Conservation (phyloP, 106 monocot genomes). For the Dioscorea alata region DNA sequence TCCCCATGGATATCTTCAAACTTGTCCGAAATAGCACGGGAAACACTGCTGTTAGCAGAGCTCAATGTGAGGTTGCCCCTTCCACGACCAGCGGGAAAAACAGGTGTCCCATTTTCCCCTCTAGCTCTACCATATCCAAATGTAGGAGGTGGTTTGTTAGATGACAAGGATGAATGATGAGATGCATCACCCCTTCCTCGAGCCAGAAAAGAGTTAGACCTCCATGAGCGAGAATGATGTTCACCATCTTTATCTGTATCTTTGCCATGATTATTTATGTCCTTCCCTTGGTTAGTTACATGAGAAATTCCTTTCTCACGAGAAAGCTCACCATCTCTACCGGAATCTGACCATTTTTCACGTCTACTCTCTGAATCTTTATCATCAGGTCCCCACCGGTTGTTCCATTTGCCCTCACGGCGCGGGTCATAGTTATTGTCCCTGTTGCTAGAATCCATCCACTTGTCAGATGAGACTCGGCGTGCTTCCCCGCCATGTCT, state of each 20-base stretch:
- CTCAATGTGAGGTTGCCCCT: slow-evolving; percentile 24
- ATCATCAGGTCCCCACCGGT: slow-evolving; percentile 88
- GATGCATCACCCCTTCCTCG: slow-evolving; percentile 61
- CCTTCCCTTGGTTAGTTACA: slow-evolving; percentile 31
- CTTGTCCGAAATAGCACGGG: slow-evolving; percentile 34
- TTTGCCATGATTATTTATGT: slow-evolving; percentile 40
- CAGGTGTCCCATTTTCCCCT: slow-evolving; percentile 46
- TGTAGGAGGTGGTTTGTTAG: slow-evolving; percentile 30
- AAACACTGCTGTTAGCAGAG: slow-evolving; percentile 14
- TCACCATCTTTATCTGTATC: slow-evolving; percentile 76
- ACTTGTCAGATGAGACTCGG: slow-evolving; percentile 43
- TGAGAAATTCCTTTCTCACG: slow-evolving; percentile 40
- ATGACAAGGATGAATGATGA: slow-evolving; percentile 22
- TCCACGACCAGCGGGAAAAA: slow-evolving; percentile 41
- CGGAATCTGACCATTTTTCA: slow-evolving; percentile 63
- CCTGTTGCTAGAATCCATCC: slow-evolving; percentile 50
- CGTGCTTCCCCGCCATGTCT: slow-evolving; percentile 42
- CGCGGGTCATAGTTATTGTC: slow-evolving; percentile 62
- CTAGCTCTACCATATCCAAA: slow-evolving; percentile 67
- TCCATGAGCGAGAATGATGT: slow-evolving; percentile 66
- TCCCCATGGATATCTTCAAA: slow-evolving; percentile 36
- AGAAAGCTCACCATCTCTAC: slow-evolving; percentile 44
- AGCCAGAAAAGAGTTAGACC: slow-evolving; percentile 40
- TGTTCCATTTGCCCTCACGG: slow-evolving; percentile 95
- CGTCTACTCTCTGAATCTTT: slow-evolving; percentile 64